These are phyloP conservation scores for Casuarina glauca DNA, from an alignment of 306 rosid species.

Conservation along the genomic window DNA sequence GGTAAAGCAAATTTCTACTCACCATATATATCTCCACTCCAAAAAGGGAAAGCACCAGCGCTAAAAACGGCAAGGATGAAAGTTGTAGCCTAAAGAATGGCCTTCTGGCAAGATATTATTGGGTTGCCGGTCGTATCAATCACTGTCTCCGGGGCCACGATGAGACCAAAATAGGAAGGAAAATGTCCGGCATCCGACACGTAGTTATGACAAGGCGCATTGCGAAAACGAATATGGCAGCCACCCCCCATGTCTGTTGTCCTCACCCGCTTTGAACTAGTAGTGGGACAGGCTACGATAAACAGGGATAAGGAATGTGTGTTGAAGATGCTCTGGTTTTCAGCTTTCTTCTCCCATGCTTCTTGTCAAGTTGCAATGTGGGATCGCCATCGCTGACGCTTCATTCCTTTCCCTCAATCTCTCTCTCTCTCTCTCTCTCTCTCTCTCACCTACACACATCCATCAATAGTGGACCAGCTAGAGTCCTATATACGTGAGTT, in stretches of 20 bases:
- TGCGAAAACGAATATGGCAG: neutral
- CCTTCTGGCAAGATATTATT: conserved; percentile 25
- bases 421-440: neutral
- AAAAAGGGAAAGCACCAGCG: conserved; percentile 39
- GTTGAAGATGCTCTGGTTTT: conserved; percentile 29
- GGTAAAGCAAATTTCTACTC: conserved; percentile 28
- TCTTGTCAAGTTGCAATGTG: conserved; percentile 37
- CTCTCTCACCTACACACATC: neutral
- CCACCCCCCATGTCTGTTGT: conserved; percentile 15
- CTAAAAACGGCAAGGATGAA: conserved; percentile 15
- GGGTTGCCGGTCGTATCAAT: conserved; percentile 23
- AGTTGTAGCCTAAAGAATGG: conserved; percentile 6
- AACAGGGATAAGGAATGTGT: conserved; percentile 39
- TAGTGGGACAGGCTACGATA: neutral
- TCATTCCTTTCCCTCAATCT: neutral
- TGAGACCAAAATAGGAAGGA: conserved; percentile 37
- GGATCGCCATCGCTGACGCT: conserved; percentile 22
- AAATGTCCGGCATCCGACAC: conserved; percentile 51
- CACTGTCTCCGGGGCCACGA: conserved; percentile 14
- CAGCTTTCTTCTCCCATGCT: conserved; percentile 34
- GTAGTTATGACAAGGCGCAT: conserved; percentile 27
- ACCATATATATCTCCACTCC: conserved; percentile 30
- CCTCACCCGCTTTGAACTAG: neutral
- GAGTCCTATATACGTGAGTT: neutral
- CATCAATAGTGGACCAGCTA: neutral